Evolutionary conservation across 2,329 filamentous ascomycete genomes (phyloP), one percentile per base, ranked within the genome.

Genomic region (Alternaria brassicicola): DNA sequence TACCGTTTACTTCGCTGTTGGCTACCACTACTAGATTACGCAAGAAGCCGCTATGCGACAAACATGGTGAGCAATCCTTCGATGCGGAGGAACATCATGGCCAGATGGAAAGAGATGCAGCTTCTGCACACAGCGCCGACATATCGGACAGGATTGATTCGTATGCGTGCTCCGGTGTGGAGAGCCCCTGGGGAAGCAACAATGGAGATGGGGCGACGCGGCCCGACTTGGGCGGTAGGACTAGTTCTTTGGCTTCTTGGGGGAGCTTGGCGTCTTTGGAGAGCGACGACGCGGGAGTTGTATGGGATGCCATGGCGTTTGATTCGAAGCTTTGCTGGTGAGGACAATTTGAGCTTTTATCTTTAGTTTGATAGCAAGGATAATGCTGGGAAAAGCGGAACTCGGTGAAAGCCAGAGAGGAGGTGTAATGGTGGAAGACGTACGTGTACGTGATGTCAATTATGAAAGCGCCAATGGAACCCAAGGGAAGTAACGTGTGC

Each of bases 321-420:
- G 43, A 54, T 21, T 54, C 42, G 19, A 54, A 33, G 15, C 35
- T 54, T 15, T 54, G 52, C 19, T 54, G 52, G 52, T 54, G 33
- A 54, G 15, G 15, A 9, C 10, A 21, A n/a, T 30, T 25, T 46
- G 13, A 17, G n/a, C 13, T 25, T 13, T 33, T 30, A 3, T n/a
- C 12, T 23, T 5, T 30, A 30, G 19, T 23, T 21, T 8, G 10
- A 35, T 36, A 21, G 21, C 28, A 43, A 15, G 15, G 7, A 6
- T 15, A 9, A 47, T 33, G 17, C 19, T 30, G 10, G 12, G 9
- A 17, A n/a, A 39, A 39, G 12, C 19, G 5, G 19, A 23, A 12
- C 25, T 5, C 7, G 30, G n/a, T 36, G 19, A 35, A 12, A 13
- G 30, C 36, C 17, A 42, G 17, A 38, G 17, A 30, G 6, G 3